Percentiles rank a stretch among this genome's conserved stretches.
Conservation (phyloP, 371 early-diverging fungal species). For the Haplosporangium sp. region DNA sequence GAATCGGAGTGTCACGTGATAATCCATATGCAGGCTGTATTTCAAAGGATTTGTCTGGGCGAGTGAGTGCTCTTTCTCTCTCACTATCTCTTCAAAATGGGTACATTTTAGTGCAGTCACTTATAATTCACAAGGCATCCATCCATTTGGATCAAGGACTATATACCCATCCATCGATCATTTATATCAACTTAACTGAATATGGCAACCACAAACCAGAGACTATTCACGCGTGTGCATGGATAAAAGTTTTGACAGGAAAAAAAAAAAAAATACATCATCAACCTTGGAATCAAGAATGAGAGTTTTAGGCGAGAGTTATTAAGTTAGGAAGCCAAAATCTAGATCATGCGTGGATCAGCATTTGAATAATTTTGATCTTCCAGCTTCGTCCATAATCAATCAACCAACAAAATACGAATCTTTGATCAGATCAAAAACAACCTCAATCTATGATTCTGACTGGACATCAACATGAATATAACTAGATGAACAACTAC, state of each 20-base stretch:
- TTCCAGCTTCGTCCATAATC: background rate
- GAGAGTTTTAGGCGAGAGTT: background rate
- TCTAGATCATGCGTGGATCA: background rate
- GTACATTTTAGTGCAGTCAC: conserved; percentile 10
- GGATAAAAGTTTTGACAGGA: background rate
- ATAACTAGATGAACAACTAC: background rate
- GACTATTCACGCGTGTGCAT: background rate
- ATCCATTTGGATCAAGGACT: conserved; percentile 4
- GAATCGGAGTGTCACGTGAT: background rate
- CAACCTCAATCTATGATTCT: background rate
- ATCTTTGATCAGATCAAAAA: background rate
- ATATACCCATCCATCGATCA: conserved; percentile 18
- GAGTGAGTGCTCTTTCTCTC: conserved; percentile 12
- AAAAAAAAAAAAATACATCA: background rate
- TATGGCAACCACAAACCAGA: background rate
- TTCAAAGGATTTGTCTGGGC: background rate
- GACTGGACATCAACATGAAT: background rate
- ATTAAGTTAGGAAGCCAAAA: background rate
- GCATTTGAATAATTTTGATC: background rate
- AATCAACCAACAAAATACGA: background rate
- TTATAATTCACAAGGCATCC: conserved; percentile 2
- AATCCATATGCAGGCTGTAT: background rate
- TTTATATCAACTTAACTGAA: background rate
- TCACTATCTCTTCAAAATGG: conserved; percentile 29
- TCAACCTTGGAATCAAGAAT: background rate